Conservation (phyloP, 805 yeast species). For the Ogataea trehalophila region DNA sequence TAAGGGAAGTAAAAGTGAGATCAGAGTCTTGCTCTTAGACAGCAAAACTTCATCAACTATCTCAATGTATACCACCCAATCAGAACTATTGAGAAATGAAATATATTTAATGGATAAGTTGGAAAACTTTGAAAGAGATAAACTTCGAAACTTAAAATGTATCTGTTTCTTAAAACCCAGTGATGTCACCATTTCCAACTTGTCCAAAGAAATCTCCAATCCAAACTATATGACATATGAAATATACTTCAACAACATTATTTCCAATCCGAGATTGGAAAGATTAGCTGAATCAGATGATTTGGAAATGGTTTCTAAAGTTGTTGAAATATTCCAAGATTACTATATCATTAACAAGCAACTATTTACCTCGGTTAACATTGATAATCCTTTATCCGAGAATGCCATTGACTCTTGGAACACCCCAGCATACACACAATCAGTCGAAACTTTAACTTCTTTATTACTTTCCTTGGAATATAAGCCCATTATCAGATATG, state of each 20-base stretch:
- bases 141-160: slow-evolving; percentile 77
- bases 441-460: slow-evolving; percentile 44
- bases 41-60: slow-evolving; percentile 73
- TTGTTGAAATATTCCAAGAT: slow-evolving; percentile 83
- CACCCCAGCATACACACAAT: slow-evolving; percentile 36
- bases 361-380: slow-evolving; percentile 38
- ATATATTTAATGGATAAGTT: slow-evolving; percentile 76
- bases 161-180: slow-evolving; percentile 74
- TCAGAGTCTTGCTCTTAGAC: slow-evolving; percentile 78
- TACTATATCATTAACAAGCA: slow-evolving; percentile 69
- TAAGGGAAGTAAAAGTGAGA: slow-evolving; percentile 30
- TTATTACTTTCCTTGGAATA: slow-evolving; percentile 65
- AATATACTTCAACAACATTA: slow-evolving; percentile 70
- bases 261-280: slow-evolving; percentile 76
- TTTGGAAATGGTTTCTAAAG: slow-evolving; percentile 67
- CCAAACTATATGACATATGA: slow-evolving; percentile 82
- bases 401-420: slow-evolving; percentile 41
- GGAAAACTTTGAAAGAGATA: slow-evolving; percentile 55
- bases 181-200: slow-evolving; percentile 51
- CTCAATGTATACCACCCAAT: slow-evolving; percentile 87
- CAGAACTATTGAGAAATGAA: slow-evolving; percentile 74
- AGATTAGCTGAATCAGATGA: slow-evolving; percentile 88
- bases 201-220: slow-evolving; percentile 61
- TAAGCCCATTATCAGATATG: slow-evolving; percentile 77
- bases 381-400: slow-evolving; percentile 17